Base-by-base conservation (phyloP, 768 basidiomycete species). In the Asterophora lycoperdoides region DNA sequence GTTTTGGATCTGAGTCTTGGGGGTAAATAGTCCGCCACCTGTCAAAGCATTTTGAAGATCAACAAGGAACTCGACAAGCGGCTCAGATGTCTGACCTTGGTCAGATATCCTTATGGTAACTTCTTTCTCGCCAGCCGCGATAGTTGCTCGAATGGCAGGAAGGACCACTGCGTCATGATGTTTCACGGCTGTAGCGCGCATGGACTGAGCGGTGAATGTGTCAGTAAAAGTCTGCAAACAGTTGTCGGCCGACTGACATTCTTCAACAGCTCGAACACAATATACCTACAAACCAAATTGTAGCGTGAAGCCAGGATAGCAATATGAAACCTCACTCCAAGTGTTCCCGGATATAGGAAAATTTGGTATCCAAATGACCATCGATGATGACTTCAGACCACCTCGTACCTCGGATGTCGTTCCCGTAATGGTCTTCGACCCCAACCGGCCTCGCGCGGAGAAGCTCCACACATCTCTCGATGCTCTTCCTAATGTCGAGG, bases 51-150 rank as follows among this genome's bases (percentile, higher is more conserved):
- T 42, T 34, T 54, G 56, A 50, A 59, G 42, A 44, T 26, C 17
- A 37, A 34, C 3, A 29, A 41, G 32, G 32, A 11, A 17, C n/a
- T 20, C 26, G 47, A 40, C 28, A 46, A 38, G 39, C 18, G 48
- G 29, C 38, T 20, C 15, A 30, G 39, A 45, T 15, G 26, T 46
- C 6, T 23, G 3, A 84, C 91, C 93, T 79, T 89, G 83, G 62
- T 95, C 92, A n/a, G 91, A 92, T 69, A 95, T 85, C 33, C 92
- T 84, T 42, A 95, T 77, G 5, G 80, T 77, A 39, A 95, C 77
- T 42, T 89, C 79, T 44, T 90, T 77, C 28, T 81, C 74, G 1
- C 85, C 84, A 2, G 83, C 80, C 7, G 84, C 83, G 39, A 95
- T 82, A 0, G 92, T 94, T 1, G 83, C 84, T 23, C 68, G 72